phyloP scores from a whole-genome alignment of 495 filamentous ascomycete species.

The Rusavskia elegans region DNA sequence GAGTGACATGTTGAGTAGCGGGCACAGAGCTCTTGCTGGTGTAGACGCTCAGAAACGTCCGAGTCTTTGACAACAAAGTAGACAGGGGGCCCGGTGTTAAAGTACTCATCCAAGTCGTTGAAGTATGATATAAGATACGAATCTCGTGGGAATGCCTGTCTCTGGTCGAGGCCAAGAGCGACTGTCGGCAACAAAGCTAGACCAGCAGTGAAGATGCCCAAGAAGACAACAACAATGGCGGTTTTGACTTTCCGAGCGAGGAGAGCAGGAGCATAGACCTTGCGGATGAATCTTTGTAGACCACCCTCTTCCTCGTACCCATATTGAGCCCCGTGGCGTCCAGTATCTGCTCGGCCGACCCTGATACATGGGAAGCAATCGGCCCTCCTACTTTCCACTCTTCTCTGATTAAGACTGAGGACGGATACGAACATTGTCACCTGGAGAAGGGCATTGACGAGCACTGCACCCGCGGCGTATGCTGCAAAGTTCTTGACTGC shows the following conservation, averaged over 20 bases:
- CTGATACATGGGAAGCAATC: slow-evolving; percentile 86
- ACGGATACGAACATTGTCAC: slow-evolving; percentile 93
- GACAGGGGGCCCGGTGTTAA: slow-evolving; percentile 81
- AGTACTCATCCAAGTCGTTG: slow-evolving; percentile 85
- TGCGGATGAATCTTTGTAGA: slow-evolving; percentile 74
- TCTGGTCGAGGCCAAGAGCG: slow-evolving; percentile 77
- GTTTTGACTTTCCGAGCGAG: slow-evolving; percentile 67
- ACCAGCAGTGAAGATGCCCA: slow-evolving; percentile 75
- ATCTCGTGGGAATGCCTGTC: slow-evolving; percentile 81
- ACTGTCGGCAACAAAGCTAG: slow-evolving; percentile 72
- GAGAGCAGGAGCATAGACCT: slow-evolving; percentile 68
- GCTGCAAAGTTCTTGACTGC: slow-evolving; percentile 93
- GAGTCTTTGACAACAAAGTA: slow-evolving; percentile 83
- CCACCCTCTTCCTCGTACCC: slow-evolving; percentile 62
- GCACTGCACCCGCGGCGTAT: slow-evolving; percentile 89
- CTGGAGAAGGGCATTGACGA: slow-evolving; percentile 90
- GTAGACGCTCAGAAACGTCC: slow-evolving; percentile 53
- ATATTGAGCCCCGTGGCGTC: slow-evolving; percentile 33
- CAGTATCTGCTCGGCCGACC: slow-evolving; percentile 45
- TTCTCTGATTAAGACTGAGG: slow-evolving; percentile 73
- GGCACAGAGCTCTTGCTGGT: slow-evolving; percentile 80
- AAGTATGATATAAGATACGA: slow-evolving; percentile 92
- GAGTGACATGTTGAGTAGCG: slow-evolving; percentile 76
- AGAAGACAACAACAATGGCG: slow-evolving; percentile 56
- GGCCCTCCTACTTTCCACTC: slow-evolving; percentile 71